A percentile compares a stretch with the other conserved stretches of the same genome.
Evolutionary conservation across 495 filamentous ascomycete genomes (phyloP).

Genomic region (Astrothelium subdiscretum): DNA sequence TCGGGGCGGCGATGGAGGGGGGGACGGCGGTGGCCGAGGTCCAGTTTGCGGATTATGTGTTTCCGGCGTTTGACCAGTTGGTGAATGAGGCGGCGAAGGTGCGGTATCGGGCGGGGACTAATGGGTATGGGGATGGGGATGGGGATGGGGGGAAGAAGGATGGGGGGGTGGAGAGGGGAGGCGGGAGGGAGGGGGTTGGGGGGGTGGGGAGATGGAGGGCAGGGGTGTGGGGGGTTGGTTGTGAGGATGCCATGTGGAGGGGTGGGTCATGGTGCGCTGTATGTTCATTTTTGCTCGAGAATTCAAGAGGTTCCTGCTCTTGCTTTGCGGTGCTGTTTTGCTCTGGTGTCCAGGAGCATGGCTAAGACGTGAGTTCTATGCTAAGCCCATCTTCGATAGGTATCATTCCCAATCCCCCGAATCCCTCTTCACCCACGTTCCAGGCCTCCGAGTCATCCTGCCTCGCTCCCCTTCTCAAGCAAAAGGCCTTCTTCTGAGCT

Average conservation of each 20-base stretch:
- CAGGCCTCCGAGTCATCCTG: constrained; percentile 80
- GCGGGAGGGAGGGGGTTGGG: constrained; percentile 27
- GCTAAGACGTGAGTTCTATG: too few species aligned
- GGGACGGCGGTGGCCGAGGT: constrained; percentile 93
- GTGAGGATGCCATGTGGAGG: constrained; percentile 90
- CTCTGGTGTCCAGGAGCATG: too few species aligned
- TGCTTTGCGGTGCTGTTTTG: neutral
- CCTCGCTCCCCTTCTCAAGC: constrained; percentile 85
- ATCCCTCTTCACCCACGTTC: constrained; percentile 81
- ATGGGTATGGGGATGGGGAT: constrained; percentile 53
- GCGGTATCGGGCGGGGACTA: constrained; percentile 70
- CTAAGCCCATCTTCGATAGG: constrained; percentile 23
- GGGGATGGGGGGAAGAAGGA: too few species aligned
- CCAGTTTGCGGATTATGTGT: constrained; percentile 97
- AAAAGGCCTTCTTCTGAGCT: constrained; percentile 71
- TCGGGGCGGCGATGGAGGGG: constrained; percentile 79
- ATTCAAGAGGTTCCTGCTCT: neutral
- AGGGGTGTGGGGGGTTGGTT: constrained; percentile 47
- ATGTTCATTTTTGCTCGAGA: constrained; percentile 18
- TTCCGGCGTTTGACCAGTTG: constrained; percentile 91
- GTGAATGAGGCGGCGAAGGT: constrained; percentile 96
- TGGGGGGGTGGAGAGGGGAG: neutral
- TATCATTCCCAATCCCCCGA: constrained; percentile 95
- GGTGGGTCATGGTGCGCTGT: constrained; percentile 92
- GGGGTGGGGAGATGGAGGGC: constrained; percentile 4